Evolutionary conservation across 257 asterid species (phyloP).

Genomic region (Fraxinus excelsior): DNA sequence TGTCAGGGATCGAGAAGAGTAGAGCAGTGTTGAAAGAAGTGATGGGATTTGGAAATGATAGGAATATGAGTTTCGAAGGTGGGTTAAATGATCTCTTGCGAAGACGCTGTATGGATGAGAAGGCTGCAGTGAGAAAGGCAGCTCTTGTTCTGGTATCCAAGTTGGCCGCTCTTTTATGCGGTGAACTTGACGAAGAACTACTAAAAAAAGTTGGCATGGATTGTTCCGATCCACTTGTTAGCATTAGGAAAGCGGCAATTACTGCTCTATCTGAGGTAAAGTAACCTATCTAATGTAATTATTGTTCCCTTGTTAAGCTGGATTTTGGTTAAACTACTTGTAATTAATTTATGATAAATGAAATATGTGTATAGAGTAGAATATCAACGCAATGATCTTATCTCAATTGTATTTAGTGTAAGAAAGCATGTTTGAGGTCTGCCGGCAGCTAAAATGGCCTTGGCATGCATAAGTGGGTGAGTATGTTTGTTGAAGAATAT

Average conservation of each 20-base stretch:
- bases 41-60: conserved; percentile 54
- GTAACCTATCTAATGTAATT: conserved; percentile 14
- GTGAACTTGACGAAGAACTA: conserved; percentile 69
- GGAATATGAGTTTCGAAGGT: conserved; percentile 22
- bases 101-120: conserved; percentile 79
- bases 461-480: not conserved
- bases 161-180: conserved; percentile 57
- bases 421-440: not conserved
- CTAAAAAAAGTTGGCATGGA: conserved; percentile 82
- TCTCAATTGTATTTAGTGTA: not conserved
- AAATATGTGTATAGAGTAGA: not conserved
- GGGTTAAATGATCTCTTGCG: conserved; percentile 56
- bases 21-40: conserved; percentile 52
- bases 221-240: conserved; percentile 95
- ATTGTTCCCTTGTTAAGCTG: not conserved
- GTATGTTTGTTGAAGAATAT: not conserved
- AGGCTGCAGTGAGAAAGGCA: conserved; percentile 96
- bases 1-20: conserved; percentile 51
- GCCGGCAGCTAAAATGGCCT: conserved; percentile 3
- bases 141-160: conserved; percentile 81
- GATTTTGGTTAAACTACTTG: not conserved
- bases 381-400: not conserved
- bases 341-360: not conserved
- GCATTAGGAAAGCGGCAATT: conserved; percentile 87
- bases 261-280: conserved; percentile 90